A percentile compares a stretch with the other conserved stretches of the same genome.
Evolutionary conservation across 2,329 filamentous ascomycete genomes (phyloP).

Genomic region (Clonostachys byssicola): DNA sequence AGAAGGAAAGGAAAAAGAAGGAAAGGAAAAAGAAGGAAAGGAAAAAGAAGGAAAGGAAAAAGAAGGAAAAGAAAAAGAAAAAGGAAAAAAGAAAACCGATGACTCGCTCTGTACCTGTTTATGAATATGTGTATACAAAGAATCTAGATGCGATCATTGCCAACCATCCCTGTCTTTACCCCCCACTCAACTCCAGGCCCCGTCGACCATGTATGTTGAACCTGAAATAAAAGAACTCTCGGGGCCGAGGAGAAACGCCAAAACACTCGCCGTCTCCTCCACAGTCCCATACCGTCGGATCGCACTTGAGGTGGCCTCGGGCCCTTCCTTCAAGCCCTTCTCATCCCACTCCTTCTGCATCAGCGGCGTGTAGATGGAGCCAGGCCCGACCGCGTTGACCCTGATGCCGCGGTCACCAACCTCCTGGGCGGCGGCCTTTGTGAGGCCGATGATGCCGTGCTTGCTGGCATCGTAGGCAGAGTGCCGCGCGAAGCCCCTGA

Average conservation of each 20-base stretch:
- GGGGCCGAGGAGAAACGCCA: conserved; percentile 41
- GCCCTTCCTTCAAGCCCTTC: conserved; percentile 22
- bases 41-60: too few relatives aligned
- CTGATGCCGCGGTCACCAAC: conserved; percentile 33
- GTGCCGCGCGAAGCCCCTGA: conserved; percentile 22
- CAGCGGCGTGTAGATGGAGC: conserved; percentile 41
- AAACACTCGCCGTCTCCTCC: conserved; percentile 39
- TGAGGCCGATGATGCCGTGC: conserved; percentile 25
- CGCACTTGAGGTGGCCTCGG: conserved; percentile 34
- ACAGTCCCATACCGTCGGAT: conserved; percentile 38
- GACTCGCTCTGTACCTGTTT: background rate
- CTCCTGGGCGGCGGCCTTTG: conserved; percentile 21
- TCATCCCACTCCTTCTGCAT: conserved; percentile 37
- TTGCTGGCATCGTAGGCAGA: conserved; percentile 26
- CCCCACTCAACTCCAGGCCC: conserved; percentile 24
- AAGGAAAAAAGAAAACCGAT: background rate
- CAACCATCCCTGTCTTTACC: background rate
- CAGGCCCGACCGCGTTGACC: conserved; percentile 38
- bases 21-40: too few relatives aligned
- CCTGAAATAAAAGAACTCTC: conserved; percentile 41
- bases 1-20: too few relatives aligned
- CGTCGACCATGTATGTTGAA: conserved; percentile 38
- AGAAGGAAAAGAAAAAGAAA: background rate
- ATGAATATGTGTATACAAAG: background rate
- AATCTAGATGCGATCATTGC: background rate